Conservation (phyloP, 140 eudicot species). For the Oenanthe javanica region DNA sequence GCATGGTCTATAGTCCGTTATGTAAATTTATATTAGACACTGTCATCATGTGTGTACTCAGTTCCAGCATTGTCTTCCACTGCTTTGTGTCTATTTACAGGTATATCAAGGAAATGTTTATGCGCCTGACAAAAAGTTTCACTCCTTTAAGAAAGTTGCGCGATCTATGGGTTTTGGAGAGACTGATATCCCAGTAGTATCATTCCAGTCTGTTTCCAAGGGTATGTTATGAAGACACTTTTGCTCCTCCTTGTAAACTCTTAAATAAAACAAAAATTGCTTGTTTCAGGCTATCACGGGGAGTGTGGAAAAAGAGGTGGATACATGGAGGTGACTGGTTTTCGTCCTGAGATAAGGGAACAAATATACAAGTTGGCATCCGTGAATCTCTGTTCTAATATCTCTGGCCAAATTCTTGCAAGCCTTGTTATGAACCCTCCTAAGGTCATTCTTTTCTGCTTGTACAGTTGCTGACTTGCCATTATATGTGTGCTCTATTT, state of each 20-base stretch:
- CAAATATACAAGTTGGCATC: conserved; percentile 98
- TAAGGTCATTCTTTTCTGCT: conserved; percentile 38
- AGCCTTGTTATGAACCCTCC: conserved; percentile 98
- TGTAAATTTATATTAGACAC: not conserved
- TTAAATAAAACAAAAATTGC: not conserved
- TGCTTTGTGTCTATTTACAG: conserved; percentile 27
- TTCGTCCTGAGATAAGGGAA: conserved; percentile 76
- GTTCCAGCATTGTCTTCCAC: not conserved
- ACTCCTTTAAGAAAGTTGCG: conserved; percentile 87
- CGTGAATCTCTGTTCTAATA: conserved; percentile 83
- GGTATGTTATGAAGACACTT: conserved; percentile 31
- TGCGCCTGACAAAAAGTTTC: conserved; percentile 79
- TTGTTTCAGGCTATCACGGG: conserved; percentile 68
- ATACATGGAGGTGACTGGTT: conserved; percentile 98
- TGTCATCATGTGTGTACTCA: not conserved
- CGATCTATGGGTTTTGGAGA: conserved; percentile 90
- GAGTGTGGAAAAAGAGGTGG: conserved; percentile 99
- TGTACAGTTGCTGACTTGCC: not conserved
- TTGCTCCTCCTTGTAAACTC: not conserved
- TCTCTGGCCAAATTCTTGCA: conserved; percentile 94
- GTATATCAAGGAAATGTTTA: conserved; percentile 91
- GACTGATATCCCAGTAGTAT: conserved; percentile 77
- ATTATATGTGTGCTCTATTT: not conserved
- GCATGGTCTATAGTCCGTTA: not conserved
- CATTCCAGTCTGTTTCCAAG: conserved; percentile 91